Evolutionary conservation across 371 early-diverging fungal species (phyloP), one percentile per base, ranked within the genome.

Genomic region (Mortierella sp.): DNA sequence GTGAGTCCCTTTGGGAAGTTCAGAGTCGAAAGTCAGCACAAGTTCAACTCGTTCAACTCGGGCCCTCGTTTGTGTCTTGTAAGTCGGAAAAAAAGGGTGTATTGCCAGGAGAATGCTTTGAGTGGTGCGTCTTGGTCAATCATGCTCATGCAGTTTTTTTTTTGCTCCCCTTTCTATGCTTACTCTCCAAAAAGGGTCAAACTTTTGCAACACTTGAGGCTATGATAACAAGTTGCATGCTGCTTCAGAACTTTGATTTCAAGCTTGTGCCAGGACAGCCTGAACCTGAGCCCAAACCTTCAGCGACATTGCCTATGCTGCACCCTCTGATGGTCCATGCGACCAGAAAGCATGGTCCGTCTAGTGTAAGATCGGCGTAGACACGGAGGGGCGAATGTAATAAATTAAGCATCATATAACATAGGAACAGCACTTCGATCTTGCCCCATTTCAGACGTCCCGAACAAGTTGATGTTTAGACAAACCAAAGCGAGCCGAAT

Each of bases 131-230:
- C 37, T 34, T 56, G 9, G 15, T 39, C 39, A 3, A 4, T 19
- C 19, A 44, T 19, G 19, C 44, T 44, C 19, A 44, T 14, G 4
- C 4, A 4, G 15, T 3, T 44, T 9, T 21, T 44, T 19, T 44
- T 19, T 19, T 9, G 9, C 21, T 19, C 2, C 44, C 44, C n/a
- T n/a, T n/a, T n/a, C n/a, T n/a, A n/a, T n/a, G n/a, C n/a, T n/a
- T n/a, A n/a, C n/a, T n/a, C n/a, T n/a, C n/a, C n/a, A n/a, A n/a
- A 6, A 2, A 44, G 48, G 72, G 72, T 0, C 84, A 85, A 68
- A 79, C 82, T 19, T 75, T 87, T 42, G 87, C 87, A 2, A 84
- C 82, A 3, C 60, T 87, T n/a, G 86, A 87, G 58, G 82, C 86
- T 0, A 55, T 87, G 52, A 80, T 83, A 28, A 83, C 85, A 14